A percentile compares a stretch with the other conserved stretches of the same genome.
phyloP scores from a whole-genome alignment of 83 land plant genomes.

The Thuja plicata region DNA sequence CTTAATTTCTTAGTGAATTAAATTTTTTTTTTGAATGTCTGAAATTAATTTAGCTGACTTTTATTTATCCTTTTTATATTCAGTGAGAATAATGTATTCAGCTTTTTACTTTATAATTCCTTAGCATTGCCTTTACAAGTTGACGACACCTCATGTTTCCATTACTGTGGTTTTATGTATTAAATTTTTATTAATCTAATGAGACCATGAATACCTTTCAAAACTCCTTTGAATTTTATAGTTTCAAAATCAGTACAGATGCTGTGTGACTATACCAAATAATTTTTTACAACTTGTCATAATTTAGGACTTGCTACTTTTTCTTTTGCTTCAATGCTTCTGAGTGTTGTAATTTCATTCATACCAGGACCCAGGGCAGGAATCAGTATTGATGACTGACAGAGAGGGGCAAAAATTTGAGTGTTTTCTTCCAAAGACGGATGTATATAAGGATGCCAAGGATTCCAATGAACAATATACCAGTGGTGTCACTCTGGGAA shows the following conservation, averaged over 20 bases:
- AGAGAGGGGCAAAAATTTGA: slow-evolving; percentile 62
- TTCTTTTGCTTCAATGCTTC: slow-evolving; percentile 2
- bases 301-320: not conserved
- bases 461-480: slow-evolving; percentile 43
- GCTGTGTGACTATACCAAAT: not conserved
- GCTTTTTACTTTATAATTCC: not conserved
- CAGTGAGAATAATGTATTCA: not conserved
- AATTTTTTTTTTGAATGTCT: no score
- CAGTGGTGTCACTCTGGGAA: slow-evolving; percentile 57
- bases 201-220: not conserved
- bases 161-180: not conserved
- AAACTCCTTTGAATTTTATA: not conserved
- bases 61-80: not conserved
- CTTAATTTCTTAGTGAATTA: no score
- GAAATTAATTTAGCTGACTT: not conserved
- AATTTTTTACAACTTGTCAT: not conserved
- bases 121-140: not conserved
- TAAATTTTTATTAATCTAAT: not conserved
- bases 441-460: slow-evolving; percentile 41
- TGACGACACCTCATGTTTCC: not conserved
- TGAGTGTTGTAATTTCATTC: not conserved
- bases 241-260: not conserved
- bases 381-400: slow-evolving; percentile 69
- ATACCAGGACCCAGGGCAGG: slow-evolving; percentile 76
- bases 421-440: slow-evolving; percentile 72